These are phyloP conservation scores for Erodium texanum DNA, from an alignment of 441 rosid genomes.

Conservation along the genomic window DNA sequence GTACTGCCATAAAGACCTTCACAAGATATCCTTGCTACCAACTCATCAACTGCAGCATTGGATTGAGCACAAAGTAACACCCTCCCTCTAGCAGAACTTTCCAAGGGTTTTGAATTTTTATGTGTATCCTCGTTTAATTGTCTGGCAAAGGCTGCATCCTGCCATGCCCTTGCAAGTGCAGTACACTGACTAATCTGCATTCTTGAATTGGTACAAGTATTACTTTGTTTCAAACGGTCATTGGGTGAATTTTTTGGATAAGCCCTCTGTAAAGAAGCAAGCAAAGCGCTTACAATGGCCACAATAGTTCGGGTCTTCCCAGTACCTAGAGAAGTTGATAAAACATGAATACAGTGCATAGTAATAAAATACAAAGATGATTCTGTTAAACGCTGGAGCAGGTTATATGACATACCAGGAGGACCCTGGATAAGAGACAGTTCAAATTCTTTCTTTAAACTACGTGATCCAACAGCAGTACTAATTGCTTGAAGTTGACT, in stretches of 20 bases:
- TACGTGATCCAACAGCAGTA: slow-evolving; percentile 48
- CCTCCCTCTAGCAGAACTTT: slow-evolving; percentile 58
- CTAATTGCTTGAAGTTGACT: slow-evolving; percentile 83
- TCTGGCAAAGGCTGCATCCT: slow-evolving; percentile 91
- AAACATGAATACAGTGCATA: slow-evolving; percentile 12
- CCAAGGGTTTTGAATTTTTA: slow-evolving; percentile 36
- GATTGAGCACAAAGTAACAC: slow-evolving; percentile 96
- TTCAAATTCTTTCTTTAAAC: slow-evolving; percentile 45
- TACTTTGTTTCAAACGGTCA: slow-evolving; percentile 34
- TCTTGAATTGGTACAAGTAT: slow-evolving; percentile 34
- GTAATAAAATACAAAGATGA: slow-evolving; percentile 8
- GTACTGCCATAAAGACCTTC: slow-evolving; percentile 82
- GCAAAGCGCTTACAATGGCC: slow-evolving; percentile 87
- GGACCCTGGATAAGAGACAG: slow-evolving; percentile 98
- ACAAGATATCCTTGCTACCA: slow-evolving; percentile 75
- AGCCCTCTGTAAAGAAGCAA: slow-evolving; percentile 47
- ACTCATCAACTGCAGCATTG: slow-evolving; percentile 99
- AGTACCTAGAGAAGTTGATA: slow-evolving; percentile 45
- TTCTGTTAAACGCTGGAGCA: slow-evolving; percentile 10
- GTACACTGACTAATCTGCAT: slow-evolving; percentile 55
- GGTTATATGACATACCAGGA: slow-evolving; percentile 54
- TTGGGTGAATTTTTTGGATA: slow-evolving; percentile 23
- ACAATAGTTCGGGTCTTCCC: slow-evolving; percentile 96
- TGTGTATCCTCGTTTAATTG: slow-evolving; percentile 56
- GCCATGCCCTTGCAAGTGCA: slow-evolving; percentile 91